A percentile compares a stretch with the other conserved stretches of the same genome.
phyloP scores from a whole-genome alignment of 768 basidiomycete species.

The Lactarius deliciosus region DNA sequence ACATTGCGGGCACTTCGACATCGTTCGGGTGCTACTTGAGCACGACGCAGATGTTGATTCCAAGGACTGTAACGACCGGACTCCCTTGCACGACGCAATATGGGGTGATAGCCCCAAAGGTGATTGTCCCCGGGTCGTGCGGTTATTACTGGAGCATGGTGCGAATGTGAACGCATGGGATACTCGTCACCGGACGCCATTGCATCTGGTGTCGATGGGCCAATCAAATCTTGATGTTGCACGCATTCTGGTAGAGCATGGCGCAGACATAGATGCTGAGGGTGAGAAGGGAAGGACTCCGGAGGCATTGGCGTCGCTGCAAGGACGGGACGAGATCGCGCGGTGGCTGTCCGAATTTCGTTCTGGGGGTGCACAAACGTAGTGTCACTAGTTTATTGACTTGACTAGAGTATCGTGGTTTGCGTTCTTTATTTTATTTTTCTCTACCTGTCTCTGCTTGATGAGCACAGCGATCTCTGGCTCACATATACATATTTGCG shows the following conservation, averaged over 20 bases:
- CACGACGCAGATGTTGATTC: background rate
- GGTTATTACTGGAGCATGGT: background rate
- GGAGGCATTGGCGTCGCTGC: too few relatives aligned
- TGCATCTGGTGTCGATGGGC: background rate
- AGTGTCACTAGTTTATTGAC: background rate
- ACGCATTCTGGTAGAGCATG: background rate
- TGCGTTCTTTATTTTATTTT: too few relatives aligned
- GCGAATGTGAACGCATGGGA: background rate
- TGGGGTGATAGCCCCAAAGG: accelerated
- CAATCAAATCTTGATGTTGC: background rate
- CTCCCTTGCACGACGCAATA: background rate
- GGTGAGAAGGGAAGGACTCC: background rate
- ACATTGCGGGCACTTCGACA: background rate
- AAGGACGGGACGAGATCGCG: background rate
- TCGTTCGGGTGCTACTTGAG: background rate
- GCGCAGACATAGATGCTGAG: background rate
- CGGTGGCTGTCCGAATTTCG: background rate
- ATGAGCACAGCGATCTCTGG: background rate
- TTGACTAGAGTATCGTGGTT: background rate
- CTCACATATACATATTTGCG: too few relatives aligned
- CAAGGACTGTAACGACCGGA: background rate
- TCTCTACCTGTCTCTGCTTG: background rate
- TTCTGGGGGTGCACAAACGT: background rate
- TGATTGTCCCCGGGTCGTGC: background rate
- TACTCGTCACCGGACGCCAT: background rate